Evolutionary conservation across 1,284 basidiomycete species (phyloP), one percentile per base, ranked within the genome.

Genomic region (Rhodotorula mucilaginosa): DNA sequence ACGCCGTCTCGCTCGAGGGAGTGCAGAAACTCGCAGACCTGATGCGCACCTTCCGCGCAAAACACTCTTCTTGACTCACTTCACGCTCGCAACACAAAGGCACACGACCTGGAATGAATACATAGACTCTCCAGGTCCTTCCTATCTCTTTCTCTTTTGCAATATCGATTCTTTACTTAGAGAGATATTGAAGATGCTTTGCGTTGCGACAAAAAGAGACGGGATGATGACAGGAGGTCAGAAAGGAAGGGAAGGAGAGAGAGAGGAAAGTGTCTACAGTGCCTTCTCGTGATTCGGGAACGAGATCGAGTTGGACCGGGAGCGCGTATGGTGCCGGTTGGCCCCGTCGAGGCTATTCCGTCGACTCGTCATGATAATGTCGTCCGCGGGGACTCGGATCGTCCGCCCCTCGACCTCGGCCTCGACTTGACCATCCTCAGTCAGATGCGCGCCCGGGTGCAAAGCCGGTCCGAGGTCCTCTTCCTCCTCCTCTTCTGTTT

Each of bases 1-100:
- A 99, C 75, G 95, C 96, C 15, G 86, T 98, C 72, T 90, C 90
- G 2, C 88, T 94, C 74, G 88, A 92, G 70, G 87, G 93, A 74
- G 84, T 86, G 5, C 73, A 83, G 71, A 80, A 78, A 23, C 77
- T 86, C 39, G 83, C 82, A 61, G 80, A 81, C 15, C 85, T 85
- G 74, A 85, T 87, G 80, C 76, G 80, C 51, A 76, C 79, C 16
- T 85, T 85, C 65, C 54, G 54, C 21, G 74, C 66, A 15, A 52
- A 56, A 34, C n/a, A 63, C 52, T n/a, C n/a, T 12, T 48, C 29
- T 29, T 18, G 6, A 15, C 26, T 6, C 12, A 0, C 29, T 18
- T 15, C n/a, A 2, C 23, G 5, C n/a, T 21, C 10, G n/a, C 51
- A 15, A 54, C 3, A 54, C 5, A 44, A 10, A 13, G 39, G 12